Conservation (phyloP, 805 yeast genomes). For the Jamesozyma piceae region DNA sequence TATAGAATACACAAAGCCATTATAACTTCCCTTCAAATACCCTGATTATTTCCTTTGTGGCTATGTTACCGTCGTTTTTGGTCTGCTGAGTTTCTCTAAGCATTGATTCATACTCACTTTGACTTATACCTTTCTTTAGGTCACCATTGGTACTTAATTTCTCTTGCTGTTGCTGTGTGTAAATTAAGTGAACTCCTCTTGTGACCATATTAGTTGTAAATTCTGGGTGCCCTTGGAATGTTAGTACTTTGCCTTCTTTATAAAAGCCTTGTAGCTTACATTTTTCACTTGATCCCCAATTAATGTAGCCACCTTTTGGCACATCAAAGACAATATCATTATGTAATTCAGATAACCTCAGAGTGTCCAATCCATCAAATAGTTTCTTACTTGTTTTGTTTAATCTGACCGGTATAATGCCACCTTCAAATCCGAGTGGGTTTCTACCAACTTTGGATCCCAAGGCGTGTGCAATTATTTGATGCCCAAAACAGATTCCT, state of each 20-base stretch:
- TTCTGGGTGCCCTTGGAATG: constrained; percentile 91
- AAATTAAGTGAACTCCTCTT: too few relatives aligned
- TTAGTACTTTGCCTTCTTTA: constrained; percentile 41
- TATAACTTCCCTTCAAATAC: neutral
- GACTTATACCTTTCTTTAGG: neutral
- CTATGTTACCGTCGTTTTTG: neutral
- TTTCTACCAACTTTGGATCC: constrained; percentile 53
- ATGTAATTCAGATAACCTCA: constrained; percentile 48
- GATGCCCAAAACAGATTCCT: constrained; percentile 88
- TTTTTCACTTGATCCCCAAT: constrained; percentile 44
- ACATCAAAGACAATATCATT: constrained; percentile 44
- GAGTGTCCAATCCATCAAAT: constrained; percentile 12
- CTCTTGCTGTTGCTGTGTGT: too few relatives aligned
- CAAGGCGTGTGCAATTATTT: constrained; percentile 56
- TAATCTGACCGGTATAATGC: constrained; percentile 42
- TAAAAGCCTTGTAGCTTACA: constrained; percentile 64
- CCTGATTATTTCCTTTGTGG: neutral
- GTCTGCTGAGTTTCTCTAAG: neutral
- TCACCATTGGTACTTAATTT: too few relatives aligned
- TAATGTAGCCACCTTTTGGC: constrained; percentile 31
- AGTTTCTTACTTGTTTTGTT: constrained; percentile 30
- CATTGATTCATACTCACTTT: neutral
- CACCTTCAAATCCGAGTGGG: constrained; percentile 65
- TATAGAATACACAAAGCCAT: too few relatives aligned
- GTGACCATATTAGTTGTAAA: constrained; percentile 36